Conservation (phyloP, 2,329 filamentous ascomycete species). For the Fusarium annulatum region DNA sequence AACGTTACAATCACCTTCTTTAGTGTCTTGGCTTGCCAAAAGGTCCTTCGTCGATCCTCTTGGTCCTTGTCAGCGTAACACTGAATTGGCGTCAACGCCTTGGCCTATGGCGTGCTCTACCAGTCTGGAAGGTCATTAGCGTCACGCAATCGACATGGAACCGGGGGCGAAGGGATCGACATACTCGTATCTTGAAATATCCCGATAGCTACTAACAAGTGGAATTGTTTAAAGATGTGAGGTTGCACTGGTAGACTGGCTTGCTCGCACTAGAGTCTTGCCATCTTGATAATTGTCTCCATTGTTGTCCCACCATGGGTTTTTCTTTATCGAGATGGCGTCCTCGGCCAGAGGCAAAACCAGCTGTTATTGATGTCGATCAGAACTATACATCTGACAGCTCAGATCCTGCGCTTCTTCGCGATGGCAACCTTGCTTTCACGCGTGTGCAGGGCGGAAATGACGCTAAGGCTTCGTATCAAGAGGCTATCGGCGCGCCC, state of each 20-base stretch:
- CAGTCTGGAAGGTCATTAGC: conserved; percentile 22
- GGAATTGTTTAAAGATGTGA: neutral
- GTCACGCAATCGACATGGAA: conserved; percentile 16
- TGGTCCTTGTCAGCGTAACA: neutral
- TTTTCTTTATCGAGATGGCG: neutral
- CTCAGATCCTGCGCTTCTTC: conserved; percentile 22
- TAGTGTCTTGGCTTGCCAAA: neutral
- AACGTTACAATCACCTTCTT: neutral
- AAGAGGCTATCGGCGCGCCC: conserved; percentile 71
- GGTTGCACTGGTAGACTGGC: neutral
- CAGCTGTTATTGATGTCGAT: conserved; percentile 24
- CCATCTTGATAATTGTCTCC: neutral
- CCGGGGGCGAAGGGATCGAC: neutral
- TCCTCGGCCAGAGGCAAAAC: neutral
- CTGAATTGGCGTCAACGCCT: conserved; percentile 17
- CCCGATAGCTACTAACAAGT: neutral
- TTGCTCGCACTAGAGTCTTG: neutral
- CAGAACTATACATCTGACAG: conserved; percentile 53
- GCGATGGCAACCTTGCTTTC: conserved; percentile 35
- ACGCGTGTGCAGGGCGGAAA: conserved; percentile 54
- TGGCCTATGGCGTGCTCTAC: conserved; percentile 25
- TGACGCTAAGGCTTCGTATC: conserved; percentile 59
- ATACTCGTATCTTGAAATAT: neutral
- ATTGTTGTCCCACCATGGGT: neutral
- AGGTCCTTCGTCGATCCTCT: neutral